Evolutionary conservation across 805 yeast genomes (phyloP), one percentile per base, ranked within the genome.

Genomic region (Candida taoyuanica): DNA sequence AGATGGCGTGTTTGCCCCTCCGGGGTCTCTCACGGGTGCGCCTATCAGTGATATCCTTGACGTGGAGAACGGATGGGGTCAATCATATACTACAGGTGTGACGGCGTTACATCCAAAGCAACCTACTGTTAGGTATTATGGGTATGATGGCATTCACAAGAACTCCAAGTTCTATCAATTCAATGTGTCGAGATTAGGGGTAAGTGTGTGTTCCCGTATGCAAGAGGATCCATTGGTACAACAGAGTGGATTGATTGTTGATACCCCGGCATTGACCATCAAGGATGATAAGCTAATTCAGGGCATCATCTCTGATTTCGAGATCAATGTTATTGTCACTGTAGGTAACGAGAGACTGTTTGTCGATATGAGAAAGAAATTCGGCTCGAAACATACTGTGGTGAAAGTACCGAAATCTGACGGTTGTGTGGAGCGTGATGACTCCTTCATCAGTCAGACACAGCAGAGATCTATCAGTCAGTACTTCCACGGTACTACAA

Each of bases 11-110:
- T 79, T 80, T 48, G 64, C 85, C 1, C 68, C 84, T 8, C 97
- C 97, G 0, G 97, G 98, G 1, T 75, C 87, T 4, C 44, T 93
- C 5, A 71, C 88, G 0, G 96, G 96, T 0, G 81, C 94, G 0
- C 85, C 95, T 0, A 70, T 89, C 12, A 78, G 88, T 30, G 96
- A 86, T 53, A 64, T 78, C 28, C 66, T 89, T 25, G 96, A 93
- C 52, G 75, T 85, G 15, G 91, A 85, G 51, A 72, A 75, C 16
- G 73, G 74, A 2, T 83, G 94, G 67, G 96, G 95, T 44, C 85
- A 86, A 33, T 76, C 84, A 17, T 69, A 78, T 43, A 76, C 88
- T 1, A 78, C 85, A 9, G 93, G 94, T 30, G 77, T 85, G 1
- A 78, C 89, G 1, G 65, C 71, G 43, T 78, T 82, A 46, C 89